phyloP scores from a whole-genome alignment of 2,329 filamentous ascomycete genomes.

The Clonostachys byssicola region DNA sequence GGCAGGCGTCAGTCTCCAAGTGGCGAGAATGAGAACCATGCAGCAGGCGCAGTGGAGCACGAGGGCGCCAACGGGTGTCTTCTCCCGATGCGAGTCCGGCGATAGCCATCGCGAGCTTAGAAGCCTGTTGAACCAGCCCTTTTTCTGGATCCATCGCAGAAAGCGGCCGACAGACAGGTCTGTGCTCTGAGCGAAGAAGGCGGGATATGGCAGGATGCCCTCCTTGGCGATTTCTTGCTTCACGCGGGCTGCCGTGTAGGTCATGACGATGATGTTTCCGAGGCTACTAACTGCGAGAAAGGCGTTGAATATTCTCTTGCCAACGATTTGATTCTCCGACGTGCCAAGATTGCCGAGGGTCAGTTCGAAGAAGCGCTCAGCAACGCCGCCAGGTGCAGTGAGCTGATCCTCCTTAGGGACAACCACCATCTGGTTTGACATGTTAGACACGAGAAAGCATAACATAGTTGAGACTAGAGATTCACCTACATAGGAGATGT shows the following conservation, averaged over 20 bases:
- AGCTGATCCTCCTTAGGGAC: conserved; percentile 16
- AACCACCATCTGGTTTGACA: conserved; percentile 29
- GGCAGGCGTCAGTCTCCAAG: conserved; percentile 27
- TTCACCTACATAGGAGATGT: conserved; percentile 25
- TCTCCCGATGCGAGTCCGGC: conserved; percentile 26
- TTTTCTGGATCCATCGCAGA: conserved; percentile 19
- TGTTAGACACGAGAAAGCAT: not conserved
- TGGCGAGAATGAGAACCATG: conserved; percentile 28
- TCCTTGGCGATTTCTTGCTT: conserved; percentile 60
- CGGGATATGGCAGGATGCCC: conserved; percentile 45
- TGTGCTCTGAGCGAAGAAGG: conserved; percentile 37
- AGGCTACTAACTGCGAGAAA: conserved; percentile 49
- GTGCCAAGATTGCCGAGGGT: conserved; percentile 21
- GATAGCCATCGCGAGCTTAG: conserved; percentile 19
- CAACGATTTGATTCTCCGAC: conserved; percentile 3
- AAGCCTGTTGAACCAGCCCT: conserved; percentile 18
- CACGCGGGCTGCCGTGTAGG: conserved; percentile 49
- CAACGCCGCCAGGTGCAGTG: conserved; percentile 12
- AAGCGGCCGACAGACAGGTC: conserved; percentile 26
- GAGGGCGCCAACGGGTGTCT: conserved; percentile 27
- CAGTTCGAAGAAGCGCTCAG: conserved; percentile 25
- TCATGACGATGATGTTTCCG: conserved; percentile 54
- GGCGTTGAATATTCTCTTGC: conserved; percentile 34
- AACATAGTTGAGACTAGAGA: not conserved
- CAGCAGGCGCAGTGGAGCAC: conserved; percentile 25